phyloP scores from a whole-genome alignment of 345 rosid genomes.

The Camelina laxa region DNA sequence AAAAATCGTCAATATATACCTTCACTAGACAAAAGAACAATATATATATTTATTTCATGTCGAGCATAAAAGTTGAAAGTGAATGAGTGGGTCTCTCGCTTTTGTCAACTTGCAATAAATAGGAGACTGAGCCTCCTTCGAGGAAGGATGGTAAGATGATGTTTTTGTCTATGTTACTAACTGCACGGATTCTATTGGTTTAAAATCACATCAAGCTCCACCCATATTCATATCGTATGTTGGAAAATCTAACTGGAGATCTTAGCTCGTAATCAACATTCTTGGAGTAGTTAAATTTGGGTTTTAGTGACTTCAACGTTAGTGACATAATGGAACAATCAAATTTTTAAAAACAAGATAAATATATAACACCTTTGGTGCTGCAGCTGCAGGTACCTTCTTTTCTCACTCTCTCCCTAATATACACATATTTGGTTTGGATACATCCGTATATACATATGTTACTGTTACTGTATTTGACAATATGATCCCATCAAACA shows the following conservation, averaged over 20 bases:
- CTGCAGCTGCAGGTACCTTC: too few species aligned
- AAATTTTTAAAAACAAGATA: too few species aligned
- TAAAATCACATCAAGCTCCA: constrained; percentile 14
- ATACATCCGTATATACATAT: too few species aligned
- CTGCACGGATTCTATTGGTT: constrained; percentile 14
- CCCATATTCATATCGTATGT: not conserved
- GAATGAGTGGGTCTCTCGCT: constrained; percentile 17
- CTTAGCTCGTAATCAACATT: not conserved
- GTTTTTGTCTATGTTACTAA: not conserved
- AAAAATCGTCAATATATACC: not conserved
- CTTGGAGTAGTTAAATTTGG: not conserved
- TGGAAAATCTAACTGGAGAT: constrained; percentile 14
- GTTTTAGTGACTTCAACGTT: not conserved
- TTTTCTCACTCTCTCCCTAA: too few species aligned
- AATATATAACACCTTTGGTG: too few species aligned
- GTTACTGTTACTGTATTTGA: too few species aligned
- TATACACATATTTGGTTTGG: too few species aligned
- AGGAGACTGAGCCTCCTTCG: constrained; percentile 15
- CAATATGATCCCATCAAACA: too few species aligned
- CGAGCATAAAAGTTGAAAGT: not conserved
- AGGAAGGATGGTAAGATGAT: constrained; percentile 29
- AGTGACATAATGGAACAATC: not conserved
- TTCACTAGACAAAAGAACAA: not conserved
- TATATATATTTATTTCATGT: not conserved
- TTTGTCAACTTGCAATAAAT: constrained; percentile 20